A percentile compares a stretch with the other conserved stretches of the same genome.
Evolutionary conservation across 495 filamentous ascomycete species (phyloP).

Genomic region (Neurospora sp.): DNA sequence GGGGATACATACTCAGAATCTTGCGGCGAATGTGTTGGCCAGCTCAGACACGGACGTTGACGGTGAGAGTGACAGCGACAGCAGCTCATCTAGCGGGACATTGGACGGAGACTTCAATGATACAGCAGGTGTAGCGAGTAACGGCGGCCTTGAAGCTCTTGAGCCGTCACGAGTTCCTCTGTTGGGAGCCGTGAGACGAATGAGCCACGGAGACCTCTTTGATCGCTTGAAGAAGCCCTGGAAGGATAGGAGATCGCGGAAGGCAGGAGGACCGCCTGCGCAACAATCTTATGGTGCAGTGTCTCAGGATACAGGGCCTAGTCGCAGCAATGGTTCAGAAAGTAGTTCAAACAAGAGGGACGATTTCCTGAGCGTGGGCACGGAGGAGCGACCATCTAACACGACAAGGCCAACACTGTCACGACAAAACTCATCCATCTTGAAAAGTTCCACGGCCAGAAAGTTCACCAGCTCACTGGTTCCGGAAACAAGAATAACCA

Average conservation of each 20-base stretch:
- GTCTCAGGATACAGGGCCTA: not conserved
- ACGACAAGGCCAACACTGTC: constrained; percentile 35
- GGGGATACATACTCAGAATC: constrained; percentile 67
- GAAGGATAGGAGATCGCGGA: constrained; percentile 9
- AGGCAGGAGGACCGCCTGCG: not conserved
- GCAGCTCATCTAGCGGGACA: constrained; percentile 21
- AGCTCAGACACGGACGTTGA: constrained; percentile 28
- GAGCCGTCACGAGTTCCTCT: constrained; percentile 14
- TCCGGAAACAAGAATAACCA: constrained; percentile 58
- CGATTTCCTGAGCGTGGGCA: not conserved
- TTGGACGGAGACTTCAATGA: constrained; percentile 25
- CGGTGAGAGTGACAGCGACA: constrained; percentile 36
- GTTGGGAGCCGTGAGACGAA: constrained; percentile 19
- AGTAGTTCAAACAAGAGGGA: not conserved
- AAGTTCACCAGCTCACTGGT: constrained; percentile 66
- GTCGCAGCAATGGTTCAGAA: not conserved
- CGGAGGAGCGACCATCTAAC: constrained; percentile 3
- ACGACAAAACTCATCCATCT: constrained; percentile 39
- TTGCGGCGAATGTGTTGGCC: constrained; percentile 54
- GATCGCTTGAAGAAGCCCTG: constrained; percentile 5
- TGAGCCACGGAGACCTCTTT: constrained; percentile 26
- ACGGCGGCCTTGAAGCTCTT: constrained; percentile 12
- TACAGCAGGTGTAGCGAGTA: constrained; percentile 12
- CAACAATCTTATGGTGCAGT: constrained; percentile 7
- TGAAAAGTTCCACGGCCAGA: constrained; percentile 40